phyloP scores from a whole-genome alignment of 805 yeast genomes.

The Cyberlindnera petersonii region DNA sequence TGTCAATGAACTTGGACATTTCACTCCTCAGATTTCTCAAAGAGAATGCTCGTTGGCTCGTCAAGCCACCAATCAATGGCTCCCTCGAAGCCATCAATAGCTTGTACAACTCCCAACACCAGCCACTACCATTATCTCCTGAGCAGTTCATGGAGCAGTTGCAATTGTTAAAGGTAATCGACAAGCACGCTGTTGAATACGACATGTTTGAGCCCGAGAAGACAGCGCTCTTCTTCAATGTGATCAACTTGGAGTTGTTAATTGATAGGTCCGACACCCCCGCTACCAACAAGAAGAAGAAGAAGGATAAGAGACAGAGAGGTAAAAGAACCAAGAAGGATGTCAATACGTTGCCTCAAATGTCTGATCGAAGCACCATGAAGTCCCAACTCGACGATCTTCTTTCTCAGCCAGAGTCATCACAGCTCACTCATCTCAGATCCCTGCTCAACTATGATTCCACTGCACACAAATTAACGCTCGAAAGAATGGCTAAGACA shows the following conservation, averaged over 20 bases:
- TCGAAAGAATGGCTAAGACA: slow-evolving; percentile 36
- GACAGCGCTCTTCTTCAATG: slow-evolving; percentile 22
- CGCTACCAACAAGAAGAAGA: not conserved
- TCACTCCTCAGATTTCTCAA: slow-evolving; percentile 12
- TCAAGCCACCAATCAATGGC: slow-evolving; percentile 18
- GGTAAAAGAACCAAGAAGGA: not conserved
- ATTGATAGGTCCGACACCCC: not conserved
- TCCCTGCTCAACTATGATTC: slow-evolving; percentile 31
- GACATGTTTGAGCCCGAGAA: slow-evolving; percentile 1
- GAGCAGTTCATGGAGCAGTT: slow-evolving; percentile 12
- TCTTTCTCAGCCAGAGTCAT: slow-evolving; percentile 4
- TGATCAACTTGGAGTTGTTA: slow-evolving; percentile 12
- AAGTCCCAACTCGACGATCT: slow-evolving; percentile 5
- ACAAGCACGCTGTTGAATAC: slow-evolving; percentile 10
- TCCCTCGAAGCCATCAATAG: slow-evolving; percentile 8
- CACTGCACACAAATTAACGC: slow-evolving; percentile 38
- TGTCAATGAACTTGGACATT: not conserved
- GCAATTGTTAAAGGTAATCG: slow-evolving; percentile 8
- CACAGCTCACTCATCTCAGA: slow-evolving; percentile 14
- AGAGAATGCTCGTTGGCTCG: slow-evolving; percentile 11
- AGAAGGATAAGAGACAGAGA: slow-evolving; percentile 1
- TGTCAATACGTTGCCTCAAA: not conserved
- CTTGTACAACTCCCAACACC: slow-evolving; percentile 13
- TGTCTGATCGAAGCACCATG: not conserved
- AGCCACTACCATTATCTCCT: not conserved